Evolutionary conservation across 768 basidiomycete species (phyloP), one percentile per base, ranked within the genome.

Genomic region (Infundibulicybe gibba): DNA sequence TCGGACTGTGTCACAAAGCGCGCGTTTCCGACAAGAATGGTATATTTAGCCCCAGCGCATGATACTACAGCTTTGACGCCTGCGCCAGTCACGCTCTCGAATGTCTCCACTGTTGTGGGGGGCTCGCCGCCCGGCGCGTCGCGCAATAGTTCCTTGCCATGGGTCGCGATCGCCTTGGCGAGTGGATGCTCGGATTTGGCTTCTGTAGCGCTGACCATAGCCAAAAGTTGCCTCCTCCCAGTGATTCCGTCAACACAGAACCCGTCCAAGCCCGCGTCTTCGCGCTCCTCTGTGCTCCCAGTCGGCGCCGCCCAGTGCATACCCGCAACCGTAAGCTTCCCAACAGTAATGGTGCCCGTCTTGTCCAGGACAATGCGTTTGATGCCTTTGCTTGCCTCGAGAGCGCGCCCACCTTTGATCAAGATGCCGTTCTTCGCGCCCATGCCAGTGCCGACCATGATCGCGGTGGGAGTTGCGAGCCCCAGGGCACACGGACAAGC

Each of bases 401-500:
- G 72, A 2, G 97, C 94, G 12, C 88, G 76, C 2, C 94, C 97
- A 16, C 97, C 94, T 63, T 99, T 99, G 80, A 99, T 98, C 40
- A 99, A 69, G 49, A 99, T 98, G 0, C 97, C 95, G 57, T 98
- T 95, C 70, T 88, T 80, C 8, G 97, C 97, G 1, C 97, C 97
- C 47, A 98, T 83, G 1, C 97, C 97, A 0, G 95, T 98, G 14
- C 97, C 97, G 30, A 98, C 97, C 97, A 98, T 98, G 67, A 98
- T 93, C 2, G 95, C 97, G 0, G 97, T 98, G 1, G 97, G 97
- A 0, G 95, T 98, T 46, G 90, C 91, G 49, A 98, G 76, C 4
- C 95, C 97, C 31, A 99, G 78, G 0, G 97, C 95, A 62, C 97
- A 99, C 0, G 97, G 97, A 64, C 97, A 99, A 16, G 97, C 95